A percentile compares a stretch with the other conserved stretches of the same genome.
These are phyloP conservation scores for Xylariaceae sp. DNA, from an alignment of 2,329 filamentous ascomycete genomes.

Conservation along the genomic window DNA sequence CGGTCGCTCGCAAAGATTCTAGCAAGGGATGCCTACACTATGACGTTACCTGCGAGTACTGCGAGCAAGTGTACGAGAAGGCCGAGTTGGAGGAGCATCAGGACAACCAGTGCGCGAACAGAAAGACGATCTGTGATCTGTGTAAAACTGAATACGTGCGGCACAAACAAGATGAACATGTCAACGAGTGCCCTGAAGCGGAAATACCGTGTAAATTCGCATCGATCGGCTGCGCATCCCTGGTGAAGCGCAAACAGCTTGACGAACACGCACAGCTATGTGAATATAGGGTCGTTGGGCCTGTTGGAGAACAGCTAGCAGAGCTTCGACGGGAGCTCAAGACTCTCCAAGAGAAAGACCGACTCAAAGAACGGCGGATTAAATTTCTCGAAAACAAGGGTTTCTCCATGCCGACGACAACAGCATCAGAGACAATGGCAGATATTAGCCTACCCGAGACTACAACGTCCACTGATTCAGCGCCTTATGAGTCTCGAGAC, in stretches of 20 bases:
- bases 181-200: conserved; percentile 41
- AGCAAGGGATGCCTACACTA: conserved; percentile 52
- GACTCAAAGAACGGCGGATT: conserved; percentile 37
- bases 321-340: conserved; percentile 46
- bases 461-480: conserved; percentile 22
- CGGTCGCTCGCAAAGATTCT: conserved; percentile 45
- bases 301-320: conserved; percentile 43
- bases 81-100: conserved; percentile 43
- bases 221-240: conserved; percentile 44
- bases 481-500: conserved; percentile 37
- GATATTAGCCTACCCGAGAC: conserved; percentile 26
- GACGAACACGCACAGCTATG: conserved; percentile 44
- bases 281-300: conserved; percentile 47
- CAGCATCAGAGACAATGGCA: conserved; percentile 21
- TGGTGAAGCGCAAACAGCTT: conserved; percentile 36
- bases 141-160: conserved; percentile 43
- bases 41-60: conserved; percentile 48
- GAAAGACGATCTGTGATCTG: conserved; percentile 43
- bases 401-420: conserved; percentile 26
- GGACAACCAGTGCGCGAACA: conserved; percentile 40
- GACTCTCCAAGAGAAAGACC: conserved; percentile 36
- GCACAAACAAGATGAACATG: conserved; percentile 43
- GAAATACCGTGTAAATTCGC: conserved; percentile 42
- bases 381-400: conserved; percentile 38
- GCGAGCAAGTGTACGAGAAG: conserved; percentile 44